Percentiles rank a stretch among this genome's conserved stretches.
These are phyloP conservation scores for Fusarium burgessii DNA, from an alignment of 2,329 filamentous ascomycete species.

Conservation along the genomic window DNA sequence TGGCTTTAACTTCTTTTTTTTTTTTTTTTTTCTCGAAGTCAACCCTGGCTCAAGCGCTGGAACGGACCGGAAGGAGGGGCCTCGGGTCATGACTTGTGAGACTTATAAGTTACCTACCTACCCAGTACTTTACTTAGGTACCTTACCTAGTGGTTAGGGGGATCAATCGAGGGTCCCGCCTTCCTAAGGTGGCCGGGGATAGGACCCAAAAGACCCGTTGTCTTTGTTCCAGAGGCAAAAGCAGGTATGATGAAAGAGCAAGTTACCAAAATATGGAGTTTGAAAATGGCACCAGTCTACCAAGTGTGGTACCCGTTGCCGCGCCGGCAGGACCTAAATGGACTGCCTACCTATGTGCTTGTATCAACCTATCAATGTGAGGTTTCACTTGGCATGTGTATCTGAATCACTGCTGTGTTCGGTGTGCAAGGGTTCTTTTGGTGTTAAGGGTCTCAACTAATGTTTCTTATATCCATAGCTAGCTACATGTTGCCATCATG, in stretches of 20 bases:
- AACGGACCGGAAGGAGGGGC: slow-evolving; percentile 12
- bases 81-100: slow-evolving; percentile 6
- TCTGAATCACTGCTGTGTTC: slow-evolving; percentile 4
- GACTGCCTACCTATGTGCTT: not conserved
- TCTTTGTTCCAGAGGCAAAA: slow-evolving; percentile 30
- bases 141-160: not conserved
- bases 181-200: slow-evolving; percentile 26
- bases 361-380: slow-evolving; percentile 20
- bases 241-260: slow-evolving; percentile 15
- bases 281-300: slow-evolving; percentile 35
- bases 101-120: not conserved
- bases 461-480: not conserved
- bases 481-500: slow-evolving; percentile 13
- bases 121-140: not conserved
- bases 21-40: slow-evolving; percentile 4
- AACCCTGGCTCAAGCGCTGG: slow-evolving; percentile 26
- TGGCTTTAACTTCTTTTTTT: slow-evolving; percentile 32
- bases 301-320: slow-evolving; percentile 32
- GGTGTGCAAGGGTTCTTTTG: slow-evolving; percentile 3
- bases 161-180: slow-evolving; percentile 20
- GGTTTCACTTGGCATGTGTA: slow-evolving; percentile 16
- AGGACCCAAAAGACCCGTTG: slow-evolving; percentile 15
- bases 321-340: slow-evolving; percentile 5
- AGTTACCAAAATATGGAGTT: slow-evolving; percentile 1
- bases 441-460: not conserved